Conservation (phyloP, 2,329 filamentous ascomycete species). For the Hymenoscyphus salicellus region DNA sequence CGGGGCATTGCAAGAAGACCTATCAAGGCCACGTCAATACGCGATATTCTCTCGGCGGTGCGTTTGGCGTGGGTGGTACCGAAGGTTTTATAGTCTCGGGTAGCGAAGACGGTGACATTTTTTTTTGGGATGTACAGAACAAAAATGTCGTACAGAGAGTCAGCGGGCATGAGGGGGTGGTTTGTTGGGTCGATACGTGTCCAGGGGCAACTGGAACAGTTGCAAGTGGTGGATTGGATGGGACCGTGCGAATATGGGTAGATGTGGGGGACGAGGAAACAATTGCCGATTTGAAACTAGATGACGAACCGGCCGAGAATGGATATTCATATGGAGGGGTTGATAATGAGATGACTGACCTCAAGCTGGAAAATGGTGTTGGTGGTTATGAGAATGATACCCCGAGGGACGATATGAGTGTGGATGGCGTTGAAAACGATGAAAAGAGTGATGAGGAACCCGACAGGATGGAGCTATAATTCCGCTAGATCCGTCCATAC, state of each 20-base stretch:
- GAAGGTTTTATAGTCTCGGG: conserved; percentile 70
- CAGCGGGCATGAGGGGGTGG: conserved; percentile 53
- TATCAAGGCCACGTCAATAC: conserved; percentile 90
- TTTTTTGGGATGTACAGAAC: conserved; percentile 86
- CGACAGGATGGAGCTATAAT: conserved; percentile 21
- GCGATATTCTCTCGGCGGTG: conserved; percentile 79
- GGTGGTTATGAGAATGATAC: conserved; percentile 26
- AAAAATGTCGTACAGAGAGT: conserved; percentile 77
- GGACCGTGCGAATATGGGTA: conserved; percentile 60
- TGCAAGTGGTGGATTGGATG: conserved; percentile 61
- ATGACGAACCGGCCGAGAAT: conserved; percentile 10
- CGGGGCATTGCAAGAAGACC: conserved; percentile 89
- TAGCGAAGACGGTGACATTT: conserved; percentile 80
- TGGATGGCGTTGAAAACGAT: conserved; percentile 11
- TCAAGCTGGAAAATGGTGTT: conserved; percentile 21
- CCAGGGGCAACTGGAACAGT: conserved; percentile 48
- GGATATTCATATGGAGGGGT: conserved; percentile 7
- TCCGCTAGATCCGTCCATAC: background rate
- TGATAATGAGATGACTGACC: conserved; percentile 14
- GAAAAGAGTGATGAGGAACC: conserved; percentile 13
- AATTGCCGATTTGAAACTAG: conserved; percentile 20
- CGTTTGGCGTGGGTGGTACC: conserved; percentile 67
- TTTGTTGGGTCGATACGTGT: conserved; percentile 66
- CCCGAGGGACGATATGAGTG: conserved; percentile 24
- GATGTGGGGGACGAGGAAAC: conserved; percentile 37